Evolutionary conservation across 1,284 basidiomycete genomes (phyloP), one percentile per base, ranked within the genome.

Genomic region (Puccinia hordei): DNA sequence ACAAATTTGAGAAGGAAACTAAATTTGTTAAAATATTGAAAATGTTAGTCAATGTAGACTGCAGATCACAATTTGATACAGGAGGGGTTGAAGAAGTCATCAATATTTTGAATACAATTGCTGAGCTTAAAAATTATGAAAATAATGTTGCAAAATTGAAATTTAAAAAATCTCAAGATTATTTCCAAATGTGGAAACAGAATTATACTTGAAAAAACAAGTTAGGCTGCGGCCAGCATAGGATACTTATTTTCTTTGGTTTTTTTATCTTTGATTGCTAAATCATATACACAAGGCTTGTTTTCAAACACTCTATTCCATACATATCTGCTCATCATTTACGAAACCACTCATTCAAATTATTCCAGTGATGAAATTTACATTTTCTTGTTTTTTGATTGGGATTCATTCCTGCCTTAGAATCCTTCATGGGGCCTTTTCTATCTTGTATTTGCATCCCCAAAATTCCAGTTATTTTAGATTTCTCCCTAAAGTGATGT

Each of bases 21-120:
- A 55, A 55, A 27, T 55, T 55, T 55, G 24, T 55, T 6, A 55
- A 55, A 55, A 55, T 55, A 8, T 55, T 55, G n/a, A 55, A 55
- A 24, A 55, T 55, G 6, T 55, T 55, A n/a, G 24, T 27, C n/a
- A 55, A 55, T 8, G 53, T 19, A 55, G 53, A 55, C 8, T 55
- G n/a, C 24, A 55, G 53, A 24, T 10, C 19, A 55, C 5, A 55
- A n/a, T 55, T 55, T 12, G 4, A 55, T 24, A 55, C 19, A 19
- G 53, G 24, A 55, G 19, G 24, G 12, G 53, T n/a, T 5, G 24
- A 55, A 24, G 22, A n/a, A 55, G 24, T 55, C n/a, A 55, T 1
- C 19, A 55, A 55, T 3, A 12, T 55, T 55, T 55, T 55, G 53
- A 13, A 55, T 24, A 55, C 19, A 55, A 24, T 55, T n/a, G n/a